Percentiles rank a stretch among this genome's conserved stretches.
Conservation (phyloP, 768 basidiomycete species). For the Agrocybe praecox region DNA sequence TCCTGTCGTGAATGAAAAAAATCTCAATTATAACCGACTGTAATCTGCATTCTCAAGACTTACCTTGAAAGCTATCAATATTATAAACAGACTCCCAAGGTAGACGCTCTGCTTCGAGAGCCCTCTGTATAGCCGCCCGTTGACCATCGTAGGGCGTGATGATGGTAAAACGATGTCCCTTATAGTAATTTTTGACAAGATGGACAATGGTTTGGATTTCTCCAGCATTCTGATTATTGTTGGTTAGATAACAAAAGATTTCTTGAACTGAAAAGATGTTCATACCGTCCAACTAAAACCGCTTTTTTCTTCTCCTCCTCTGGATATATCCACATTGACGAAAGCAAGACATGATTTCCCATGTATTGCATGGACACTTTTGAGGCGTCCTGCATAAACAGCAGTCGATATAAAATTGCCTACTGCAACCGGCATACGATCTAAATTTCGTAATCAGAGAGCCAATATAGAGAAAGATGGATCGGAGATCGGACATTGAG, state of each 20-base stretch:
- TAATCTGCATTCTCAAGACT: background rate
- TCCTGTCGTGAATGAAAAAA: constrained; percentile 37
- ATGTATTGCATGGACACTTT: constrained; percentile 36
- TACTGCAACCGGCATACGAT: constrained; percentile 52
- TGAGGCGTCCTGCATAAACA: constrained; percentile 43
- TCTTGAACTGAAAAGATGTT: background rate
- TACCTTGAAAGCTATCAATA: constrained; percentile 59
- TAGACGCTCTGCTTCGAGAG: constrained; percentile 33
- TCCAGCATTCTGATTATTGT: constrained; percentile 35
- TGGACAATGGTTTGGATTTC: constrained; percentile 43
- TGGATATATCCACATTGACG: constrained; percentile 35
- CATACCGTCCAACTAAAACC: constrained; percentile 51
- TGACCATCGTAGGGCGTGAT: constrained; percentile 62
- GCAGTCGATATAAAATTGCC: constrained; percentile 50
- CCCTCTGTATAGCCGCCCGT: constrained; percentile 39
- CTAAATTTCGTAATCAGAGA: constrained; percentile 25
- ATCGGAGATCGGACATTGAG: constrained; percentile 40
- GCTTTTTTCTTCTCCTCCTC: constrained; percentile 34
- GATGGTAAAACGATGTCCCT: constrained; percentile 38
- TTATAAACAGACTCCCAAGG: constrained; percentile 50
- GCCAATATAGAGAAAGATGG: background rate
- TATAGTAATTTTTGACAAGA: constrained; percentile 44
- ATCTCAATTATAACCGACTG: background rate
- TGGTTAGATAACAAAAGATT: background rate
- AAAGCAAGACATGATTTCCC: constrained; percentile 42